phyloP scores from a whole-genome alignment of 1,284 basidiomycete species.

The Tetrapyrgos nigripes region DNA sequence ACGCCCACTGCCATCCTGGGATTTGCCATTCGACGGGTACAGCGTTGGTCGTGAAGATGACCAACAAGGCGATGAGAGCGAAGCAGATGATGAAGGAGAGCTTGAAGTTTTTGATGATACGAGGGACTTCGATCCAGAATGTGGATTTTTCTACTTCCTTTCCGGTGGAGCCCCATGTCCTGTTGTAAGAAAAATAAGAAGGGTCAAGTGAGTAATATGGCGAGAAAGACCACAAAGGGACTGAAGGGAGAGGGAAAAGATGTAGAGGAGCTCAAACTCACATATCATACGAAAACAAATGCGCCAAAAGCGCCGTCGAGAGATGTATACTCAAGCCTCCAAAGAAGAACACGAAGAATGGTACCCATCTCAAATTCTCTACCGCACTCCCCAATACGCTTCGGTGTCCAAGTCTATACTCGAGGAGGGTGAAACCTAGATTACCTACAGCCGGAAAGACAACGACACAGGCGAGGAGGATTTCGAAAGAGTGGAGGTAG shows the following conservation, averaged over 20 bases:
- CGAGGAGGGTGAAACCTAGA: slow-evolving; percentile 71
- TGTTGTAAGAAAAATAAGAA: slow-evolving; percentile 33
- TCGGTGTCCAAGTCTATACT: slow-evolving; percentile 77
- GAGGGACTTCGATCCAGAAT: slow-evolving; percentile 68
- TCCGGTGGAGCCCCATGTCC: slow-evolving; percentile 46
- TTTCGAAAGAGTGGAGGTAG: slow-evolving; percentile 77
- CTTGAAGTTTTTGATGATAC: slow-evolving; percentile 78
- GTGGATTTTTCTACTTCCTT: slow-evolving; percentile 51
- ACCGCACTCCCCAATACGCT: slow-evolving; percentile 56
- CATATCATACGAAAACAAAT: slow-evolving; percentile 86
- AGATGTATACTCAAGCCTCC: slow-evolving; percentile 80
- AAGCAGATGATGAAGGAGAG: slow-evolving; percentile 63
- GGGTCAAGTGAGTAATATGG: background rate
- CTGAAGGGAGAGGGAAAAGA: too few species aligned
- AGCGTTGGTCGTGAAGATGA: slow-evolving; percentile 53
- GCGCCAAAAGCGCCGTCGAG: slow-evolving; percentile 75
- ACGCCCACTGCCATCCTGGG: slow-evolving; percentile 66
- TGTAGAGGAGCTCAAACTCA: too few species aligned
- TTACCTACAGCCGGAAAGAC: slow-evolving; percentile 78
- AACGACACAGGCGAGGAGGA: slow-evolving; percentile 78
- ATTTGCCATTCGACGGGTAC: slow-evolving; percentile 72
- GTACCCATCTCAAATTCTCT: slow-evolving; percentile 79
- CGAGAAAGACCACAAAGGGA: background rate
- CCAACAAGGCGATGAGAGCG: slow-evolving; percentile 55
- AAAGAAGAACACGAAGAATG: slow-evolving; percentile 89